A percentile compares a stretch with the other conserved stretches of the same genome.
phyloP scores from a whole-genome alignment of 78 protist genomes.

The Dictyostelium intermedium region DNA sequence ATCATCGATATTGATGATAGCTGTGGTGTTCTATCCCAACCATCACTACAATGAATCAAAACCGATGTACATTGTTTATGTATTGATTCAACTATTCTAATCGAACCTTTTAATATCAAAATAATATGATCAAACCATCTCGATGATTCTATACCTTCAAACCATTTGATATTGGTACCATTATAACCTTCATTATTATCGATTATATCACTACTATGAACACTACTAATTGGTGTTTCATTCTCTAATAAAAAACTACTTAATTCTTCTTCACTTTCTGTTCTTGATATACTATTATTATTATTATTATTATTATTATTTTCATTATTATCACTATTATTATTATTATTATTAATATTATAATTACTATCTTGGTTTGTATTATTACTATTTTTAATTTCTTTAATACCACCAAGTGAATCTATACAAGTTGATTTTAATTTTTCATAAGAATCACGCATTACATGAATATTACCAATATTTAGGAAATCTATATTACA shows the following conservation, averaged over 20 bases:
- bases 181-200: constrained; percentile 3
- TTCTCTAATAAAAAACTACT: not conserved
- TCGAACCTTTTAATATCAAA: constrained; percentile 21
- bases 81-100: constrained; percentile 7
- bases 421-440: constrained; percentile 15
- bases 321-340: not conserved
- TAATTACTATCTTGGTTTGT: not conserved
- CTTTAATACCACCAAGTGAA: constrained; percentile 9
- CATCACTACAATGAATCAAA: constrained; percentile 96
- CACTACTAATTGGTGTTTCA: not conserved
- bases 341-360: not conserved
- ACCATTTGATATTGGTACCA: constrained; percentile 13
- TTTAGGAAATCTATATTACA: constrained; percentile 74
- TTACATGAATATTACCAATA: constrained; percentile 91
- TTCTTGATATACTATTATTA: not conserved
- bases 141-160: constrained; percentile 25
- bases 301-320: not conserved
- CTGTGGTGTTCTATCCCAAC: constrained; percentile 94
- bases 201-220: not conserved
- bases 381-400: not conserved
- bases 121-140: constrained; percentile 67
- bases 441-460: constrained; percentile 17
- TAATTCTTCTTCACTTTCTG: not conserved
- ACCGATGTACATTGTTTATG: constrained; percentile 31
- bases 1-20: constrained; percentile 78